These are phyloP conservation scores for Diospyros kaki DNA, from an alignment of 148 eudicot genomes.

Conservation along the genomic window DNA sequence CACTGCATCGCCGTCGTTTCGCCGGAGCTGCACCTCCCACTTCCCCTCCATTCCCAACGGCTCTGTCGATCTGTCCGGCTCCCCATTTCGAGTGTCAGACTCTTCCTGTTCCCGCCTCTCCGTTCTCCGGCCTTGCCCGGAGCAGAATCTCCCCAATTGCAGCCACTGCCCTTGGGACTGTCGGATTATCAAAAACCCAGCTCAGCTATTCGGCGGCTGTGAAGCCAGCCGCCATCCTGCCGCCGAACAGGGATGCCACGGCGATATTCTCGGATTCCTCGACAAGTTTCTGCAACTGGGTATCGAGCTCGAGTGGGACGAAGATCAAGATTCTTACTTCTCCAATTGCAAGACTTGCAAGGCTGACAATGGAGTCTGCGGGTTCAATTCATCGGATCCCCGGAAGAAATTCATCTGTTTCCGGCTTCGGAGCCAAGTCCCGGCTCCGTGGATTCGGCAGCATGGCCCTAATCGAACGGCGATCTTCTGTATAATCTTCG, in stretches of 20 bases:
- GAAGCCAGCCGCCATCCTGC: constrained; percentile 17
- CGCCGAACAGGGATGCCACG: constrained; percentile 43
- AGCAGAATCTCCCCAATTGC: constrained; percentile 45
- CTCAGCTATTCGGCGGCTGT: constrained; percentile 38
- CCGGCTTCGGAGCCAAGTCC: neutral
- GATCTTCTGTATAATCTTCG: constrained; percentile 20
- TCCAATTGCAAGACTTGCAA: constrained; percentile 32
- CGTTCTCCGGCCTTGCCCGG: constrained; percentile 46
- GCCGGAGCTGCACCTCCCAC: constrained; percentile 17
- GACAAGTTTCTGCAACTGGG: constrained; percentile 36
- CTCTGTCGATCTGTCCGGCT: constrained; percentile 37
- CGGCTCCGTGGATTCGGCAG: constrained; percentile 20
- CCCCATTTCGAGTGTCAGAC: constrained; percentile 55
- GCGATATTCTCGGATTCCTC: constrained; percentile 47
- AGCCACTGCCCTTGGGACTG: constrained; percentile 53
- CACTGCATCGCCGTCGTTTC: constrained; percentile 5
- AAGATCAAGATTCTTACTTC: constrained; percentile 36
- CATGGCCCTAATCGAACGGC: constrained; percentile 23
- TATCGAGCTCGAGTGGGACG: constrained; percentile 46
- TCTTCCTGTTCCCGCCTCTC: constrained; percentile 58
- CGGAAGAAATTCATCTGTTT: constrained; percentile 44
- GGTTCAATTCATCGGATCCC: constrained; percentile 55
- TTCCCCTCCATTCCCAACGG: constrained; percentile 30
- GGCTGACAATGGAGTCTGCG: constrained; percentile 46
- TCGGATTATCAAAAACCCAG: constrained; percentile 47